Conservation (phyloP, 345 rosid species). For the Sisymbrium irio region DNA sequence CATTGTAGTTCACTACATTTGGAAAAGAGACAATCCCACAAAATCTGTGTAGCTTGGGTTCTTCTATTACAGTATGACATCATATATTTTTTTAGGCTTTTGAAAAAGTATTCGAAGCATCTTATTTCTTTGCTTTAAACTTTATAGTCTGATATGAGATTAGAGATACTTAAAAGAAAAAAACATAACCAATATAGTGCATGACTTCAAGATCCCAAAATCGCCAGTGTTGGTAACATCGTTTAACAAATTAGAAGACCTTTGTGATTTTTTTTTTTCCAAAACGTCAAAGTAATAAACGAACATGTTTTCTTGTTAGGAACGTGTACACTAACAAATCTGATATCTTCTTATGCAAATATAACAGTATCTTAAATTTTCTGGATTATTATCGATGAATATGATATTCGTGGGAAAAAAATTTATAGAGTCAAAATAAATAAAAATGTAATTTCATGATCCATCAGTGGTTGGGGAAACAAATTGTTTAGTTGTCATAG, state of each 20-base stretch:
- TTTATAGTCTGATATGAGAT: too few relatives aligned
- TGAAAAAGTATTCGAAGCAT: neutral
- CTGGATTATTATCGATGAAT: neutral
- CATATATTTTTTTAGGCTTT: neutral
- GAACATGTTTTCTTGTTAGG: too few relatives aligned
- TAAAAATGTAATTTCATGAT: neutral
- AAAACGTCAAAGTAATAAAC: too few relatives aligned
- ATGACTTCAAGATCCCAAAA: neutral
- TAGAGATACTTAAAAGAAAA: too few relatives aligned
- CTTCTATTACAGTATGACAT: neutral
- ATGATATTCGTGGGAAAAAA: neutral
- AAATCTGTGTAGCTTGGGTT: neutral
- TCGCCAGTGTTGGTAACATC: too few relatives aligned
- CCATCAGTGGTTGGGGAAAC: neutral
- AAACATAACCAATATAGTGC: neutral
- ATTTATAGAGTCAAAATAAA: neutral
- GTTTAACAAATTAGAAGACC: too few relatives aligned
- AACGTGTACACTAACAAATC: neutral
- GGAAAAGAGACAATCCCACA: neutral
- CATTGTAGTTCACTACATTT: neutral
- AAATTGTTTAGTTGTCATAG: neutral
- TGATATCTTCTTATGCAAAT: neutral
- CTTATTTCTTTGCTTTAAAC: too few relatives aligned
- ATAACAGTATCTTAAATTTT: neutral
- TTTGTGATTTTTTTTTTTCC: too few relatives aligned